Base-by-base conservation (phyloP, 1,284 basidiomycete species). In the Tilletia horrida region DNA sequence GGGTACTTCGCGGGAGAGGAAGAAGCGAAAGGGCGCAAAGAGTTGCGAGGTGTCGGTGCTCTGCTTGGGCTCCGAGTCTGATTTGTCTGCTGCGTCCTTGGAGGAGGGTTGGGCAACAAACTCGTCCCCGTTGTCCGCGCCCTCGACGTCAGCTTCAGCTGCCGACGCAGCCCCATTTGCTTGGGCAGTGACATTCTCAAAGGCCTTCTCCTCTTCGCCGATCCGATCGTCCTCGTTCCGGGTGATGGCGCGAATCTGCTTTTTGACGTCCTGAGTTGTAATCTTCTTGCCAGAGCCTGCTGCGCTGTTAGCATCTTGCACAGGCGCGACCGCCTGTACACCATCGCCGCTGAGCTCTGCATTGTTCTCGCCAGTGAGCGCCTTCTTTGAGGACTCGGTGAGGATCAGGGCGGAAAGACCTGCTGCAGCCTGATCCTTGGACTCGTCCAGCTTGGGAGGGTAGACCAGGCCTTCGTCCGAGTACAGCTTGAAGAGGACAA, bases 401-500 rank as follows among this genome's bases (percentile, higher is more conserved):
- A 98, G 85, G 71, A 83, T 87, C 83, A 96, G 91, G 1, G 95
- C 94, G 50, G 91, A 93, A 44, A 98, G 88, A 14, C 93, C 94
- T 9, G 80, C 82, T 4, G 88, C 96, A 55, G 86, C 85, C 79
- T 93, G 93, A 76, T 97, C 92, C 83, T 91, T 91, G 75, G 86
- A 86, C 23, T 85, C 81, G 78, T 98, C 93, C 66, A 97, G 83
- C 25, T 92, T 91, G 1, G 96, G 96, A 25, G 96, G 96, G 81
- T 99, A 99, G 44, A 94, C 88, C 48, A 98, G 86, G 74, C 92
- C 92, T 65, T 88, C 87, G 79, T 97, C 93, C n/a, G 91, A 90
- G 84, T 95, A 99, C 25, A 99, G 87, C 84, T 97, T 97, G 88
- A 93, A 99, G 79, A 97, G 89, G 14, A 94, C 90, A 78, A 98